phyloP scores from a whole-genome alignment of 805 yeast species.

The Teunomyces barrocoloradensis region DNA sequence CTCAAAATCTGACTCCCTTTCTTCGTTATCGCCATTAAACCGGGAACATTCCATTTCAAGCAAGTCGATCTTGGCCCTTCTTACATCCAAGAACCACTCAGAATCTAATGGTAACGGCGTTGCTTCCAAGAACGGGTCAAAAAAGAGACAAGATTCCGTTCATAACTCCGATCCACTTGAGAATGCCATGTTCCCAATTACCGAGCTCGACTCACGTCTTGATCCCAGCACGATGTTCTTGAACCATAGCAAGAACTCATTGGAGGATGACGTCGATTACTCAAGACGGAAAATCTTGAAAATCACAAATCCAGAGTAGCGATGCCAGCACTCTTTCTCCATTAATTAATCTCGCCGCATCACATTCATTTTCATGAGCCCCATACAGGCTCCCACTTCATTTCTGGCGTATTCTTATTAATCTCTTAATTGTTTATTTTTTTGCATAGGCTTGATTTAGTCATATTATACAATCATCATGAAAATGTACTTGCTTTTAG shows the following conservation, averaged over 20 bases:
- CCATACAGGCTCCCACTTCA: not conserved
- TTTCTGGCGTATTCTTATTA: not conserved
- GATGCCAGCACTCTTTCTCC: not conserved
- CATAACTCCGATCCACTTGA: slow-evolving; percentile 4
- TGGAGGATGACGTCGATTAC: slow-evolving; percentile 59
- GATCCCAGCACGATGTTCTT: slow-evolving; percentile 54
- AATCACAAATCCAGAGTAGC: slow-evolving; percentile 44
- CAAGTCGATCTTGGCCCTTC: slow-evolving; percentile 32
- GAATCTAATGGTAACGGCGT: slow-evolving; percentile 9
- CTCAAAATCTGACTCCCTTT: slow-evolving; percentile 8
- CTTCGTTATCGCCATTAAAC: slow-evolving; percentile 17
- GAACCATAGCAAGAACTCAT: slow-evolving; percentile 40
- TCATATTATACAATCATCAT: not conserved
- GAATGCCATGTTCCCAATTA: slow-evolving; percentile 19
- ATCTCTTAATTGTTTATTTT: not conserved
- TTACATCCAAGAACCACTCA: slow-evolving; percentile 14
- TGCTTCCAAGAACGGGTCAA: slow-evolving; percentile 8
- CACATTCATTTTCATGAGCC: not conserved
- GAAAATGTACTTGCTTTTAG: not conserved
- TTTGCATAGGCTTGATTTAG: slow-evolving; percentile 1
- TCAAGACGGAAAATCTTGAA: slow-evolving; percentile 49
- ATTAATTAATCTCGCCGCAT: not conserved
- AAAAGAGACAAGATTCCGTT: slow-evolving; percentile 7
- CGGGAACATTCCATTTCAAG: slow-evolving; percentile 27
- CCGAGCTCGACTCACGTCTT: slow-evolving; percentile 49